Evolutionary conservation across 805 yeast species (phyloP), one percentile per base, ranked within the genome.

Genomic region (Komagataella phaffii): DNA sequence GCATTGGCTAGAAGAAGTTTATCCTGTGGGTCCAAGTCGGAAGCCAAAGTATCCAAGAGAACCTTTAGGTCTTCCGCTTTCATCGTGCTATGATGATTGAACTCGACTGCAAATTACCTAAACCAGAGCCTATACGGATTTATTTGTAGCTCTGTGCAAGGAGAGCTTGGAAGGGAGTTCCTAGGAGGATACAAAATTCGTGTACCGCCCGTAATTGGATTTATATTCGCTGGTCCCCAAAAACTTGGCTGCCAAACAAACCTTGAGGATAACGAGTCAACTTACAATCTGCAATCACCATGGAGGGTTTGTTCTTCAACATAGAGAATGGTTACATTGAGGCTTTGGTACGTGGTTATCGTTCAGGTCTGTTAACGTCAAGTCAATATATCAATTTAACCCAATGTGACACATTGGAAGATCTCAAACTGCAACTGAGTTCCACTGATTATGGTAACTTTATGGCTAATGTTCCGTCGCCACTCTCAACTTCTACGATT

Each of bases 361-460:
- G 90, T 62, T 81, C 85, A 53, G 96, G 96, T 0, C 74, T 93
- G 24, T 66, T 93, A 50, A 79, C 83, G 8, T 68, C 79, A 36
- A 79, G 84, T 58, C 97, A 90, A 68, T 93, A 93, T 68, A 74
- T 86, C 62, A 95, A 93, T 69, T 71, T 93, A 63, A 87, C 97
- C 3, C 99, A 93, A 67, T 95, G 99, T 70, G 99, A 95, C 61
- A 80, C 86, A 46, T 75, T 93, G 56, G 99, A 93, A 53, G 99
- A 93, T 69, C 74, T 95, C 62, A 91, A 89, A 69, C 73, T 95
- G 52, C 99, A 95, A 72, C 76, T 93, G 51, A 84, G 96, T 2
- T 88, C 97, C 46, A 91, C 99, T 8, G 99, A 95, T 63, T 93
- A 93, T 69, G 96, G 96, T 47, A 86, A 84, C 67, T 88, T 90